Evolutionary conservation across 805 yeast species (phyloP).

Genomic region (Candida silvicultrix): DNA sequence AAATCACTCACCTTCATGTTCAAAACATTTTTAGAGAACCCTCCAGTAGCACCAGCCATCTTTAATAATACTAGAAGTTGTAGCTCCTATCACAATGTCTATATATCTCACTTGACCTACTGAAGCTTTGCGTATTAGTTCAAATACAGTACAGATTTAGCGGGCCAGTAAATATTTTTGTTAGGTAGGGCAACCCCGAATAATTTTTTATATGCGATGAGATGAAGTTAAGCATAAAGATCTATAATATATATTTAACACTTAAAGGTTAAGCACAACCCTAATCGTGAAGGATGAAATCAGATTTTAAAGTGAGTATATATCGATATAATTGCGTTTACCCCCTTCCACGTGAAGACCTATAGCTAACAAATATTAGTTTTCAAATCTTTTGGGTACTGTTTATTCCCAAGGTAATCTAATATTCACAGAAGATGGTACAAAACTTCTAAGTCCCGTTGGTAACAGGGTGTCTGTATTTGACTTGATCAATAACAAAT

Average conservation of each 20-base stretch:
- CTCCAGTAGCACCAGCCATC: conserved; percentile 11
- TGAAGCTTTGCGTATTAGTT: too few relatives aligned
- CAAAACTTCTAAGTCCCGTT: conserved; percentile 79
- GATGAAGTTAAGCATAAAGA: conserved; percentile 3
- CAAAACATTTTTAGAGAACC: conserved; percentile 63
- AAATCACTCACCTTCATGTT: conserved; percentile 51
- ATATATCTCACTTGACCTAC: too few relatives aligned
- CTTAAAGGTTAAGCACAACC: too few relatives aligned
- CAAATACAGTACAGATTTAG: neutral
- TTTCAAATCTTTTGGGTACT: conserved; percentile 87
- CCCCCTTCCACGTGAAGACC: too few relatives aligned
- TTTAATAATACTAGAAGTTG: neutral
- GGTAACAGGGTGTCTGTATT: conserved; percentile 90
- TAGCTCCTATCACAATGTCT: neutral
- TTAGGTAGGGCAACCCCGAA: neutral
- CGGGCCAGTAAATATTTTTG: neutral
- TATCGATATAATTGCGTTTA: too few relatives aligned
- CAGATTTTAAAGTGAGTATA: conserved; percentile 50
- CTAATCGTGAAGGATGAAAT: conserved; percentile 46
- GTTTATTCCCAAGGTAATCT: conserved; percentile 93
- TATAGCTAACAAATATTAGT: conserved; percentile 32
- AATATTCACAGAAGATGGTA: conserved; percentile 81
- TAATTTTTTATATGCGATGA: conserved; percentile 11
- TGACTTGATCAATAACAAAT: conserved; percentile 76
- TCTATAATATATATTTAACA: neutral